phyloP scores from a whole-genome alignment of 495 filamentous ascomycete species.

The Tuber microsphaerosporum region DNA sequence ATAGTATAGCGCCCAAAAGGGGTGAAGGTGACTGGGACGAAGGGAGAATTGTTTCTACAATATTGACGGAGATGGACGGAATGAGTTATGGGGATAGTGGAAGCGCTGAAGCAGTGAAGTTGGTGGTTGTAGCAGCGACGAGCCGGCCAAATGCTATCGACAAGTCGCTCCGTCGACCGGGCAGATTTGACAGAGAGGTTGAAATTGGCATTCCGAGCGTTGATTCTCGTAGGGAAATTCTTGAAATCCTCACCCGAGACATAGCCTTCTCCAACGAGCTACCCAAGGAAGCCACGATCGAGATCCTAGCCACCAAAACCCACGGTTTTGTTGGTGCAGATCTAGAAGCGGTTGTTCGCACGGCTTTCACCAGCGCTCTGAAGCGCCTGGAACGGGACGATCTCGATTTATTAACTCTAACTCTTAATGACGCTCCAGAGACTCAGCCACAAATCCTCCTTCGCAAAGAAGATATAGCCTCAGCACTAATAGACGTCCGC shows the following conservation, averaged over 20 bases:
- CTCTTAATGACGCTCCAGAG: not conserved
- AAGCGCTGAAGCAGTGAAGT: constrained; percentile 42
- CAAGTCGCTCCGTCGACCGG: constrained; percentile 58
- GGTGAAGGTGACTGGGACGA: constrained; percentile 47
- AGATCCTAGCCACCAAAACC: constrained; percentile 51
- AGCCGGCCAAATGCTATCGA: constrained; percentile 70
- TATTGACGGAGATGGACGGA: constrained; percentile 52
- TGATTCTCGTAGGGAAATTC: constrained; percentile 63
- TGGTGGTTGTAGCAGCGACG: constrained; percentile 69
- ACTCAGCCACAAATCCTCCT: constrained; percentile 18
- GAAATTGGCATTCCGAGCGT: constrained; percentile 74
- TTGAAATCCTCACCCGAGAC: constrained; percentile 49
- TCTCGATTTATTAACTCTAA: not conserved
- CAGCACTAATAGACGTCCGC: constrained; percentile 53
- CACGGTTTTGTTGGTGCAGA: constrained; percentile 66
- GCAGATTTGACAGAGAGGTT: constrained; percentile 63
- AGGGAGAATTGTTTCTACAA: constrained; percentile 46
- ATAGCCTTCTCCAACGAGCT: constrained; percentile 46
- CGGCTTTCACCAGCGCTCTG: constrained; percentile 28
- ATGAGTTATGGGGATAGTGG: constrained; percentile 43
- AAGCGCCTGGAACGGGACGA: constrained; percentile 20
- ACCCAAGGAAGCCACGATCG: constrained; percentile 45
- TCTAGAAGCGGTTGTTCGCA: constrained; percentile 50
- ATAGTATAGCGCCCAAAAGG: constrained; percentile 62
- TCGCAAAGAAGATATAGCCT: constrained; percentile 50